Evolutionary conservation across 208 protist genomes (phyloP).

Genomic region (Trypanosoma rangeli): DNA sequence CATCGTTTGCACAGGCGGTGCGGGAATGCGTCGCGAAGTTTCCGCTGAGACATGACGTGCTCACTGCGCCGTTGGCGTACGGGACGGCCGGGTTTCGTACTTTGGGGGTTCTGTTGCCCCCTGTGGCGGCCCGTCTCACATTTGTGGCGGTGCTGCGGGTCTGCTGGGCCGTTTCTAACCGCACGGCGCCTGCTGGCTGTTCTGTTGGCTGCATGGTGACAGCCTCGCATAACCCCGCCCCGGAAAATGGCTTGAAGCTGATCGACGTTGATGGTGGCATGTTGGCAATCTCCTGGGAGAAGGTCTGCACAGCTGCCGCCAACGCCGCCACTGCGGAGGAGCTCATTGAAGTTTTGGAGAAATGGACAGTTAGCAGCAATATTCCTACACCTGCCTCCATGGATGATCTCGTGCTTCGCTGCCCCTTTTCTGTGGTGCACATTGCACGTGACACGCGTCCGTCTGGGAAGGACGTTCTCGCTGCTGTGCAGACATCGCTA

Average conservation of each 20-base stretch:
- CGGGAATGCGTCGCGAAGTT: conserved; percentile 32
- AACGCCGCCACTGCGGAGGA: conserved; percentile 56
- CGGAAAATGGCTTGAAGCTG: conserved; percentile 90
- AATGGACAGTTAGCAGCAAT: conserved; percentile 29
- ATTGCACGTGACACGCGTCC: conserved; percentile 64
- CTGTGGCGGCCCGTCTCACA: conserved; percentile 59
- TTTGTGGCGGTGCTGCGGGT: conserved; percentile 61
- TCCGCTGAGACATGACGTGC: conserved; percentile 43
- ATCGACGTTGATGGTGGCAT: conserved; percentile 82
- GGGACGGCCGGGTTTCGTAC: conserved; percentile 85
- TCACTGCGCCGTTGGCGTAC: conserved; percentile 37
- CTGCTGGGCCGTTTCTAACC: conserved; percentile 27
- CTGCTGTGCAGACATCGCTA: conserved; percentile 29
- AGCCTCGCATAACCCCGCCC: conserved; percentile 83
- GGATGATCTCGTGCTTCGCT: conserved; percentile 12
- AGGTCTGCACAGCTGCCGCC: conserved; percentile 50
- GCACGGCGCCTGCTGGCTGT: conserved; percentile 6
- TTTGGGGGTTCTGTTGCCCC: conserved; percentile 36
- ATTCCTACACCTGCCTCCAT: neutral
- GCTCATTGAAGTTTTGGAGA: conserved; percentile 39
- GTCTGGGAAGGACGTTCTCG: conserved; percentile 43
- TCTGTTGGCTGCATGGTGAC: conserved; percentile 81
- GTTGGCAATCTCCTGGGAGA: conserved; percentile 68
- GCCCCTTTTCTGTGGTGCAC: conserved; percentile 30
- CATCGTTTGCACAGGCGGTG: conserved; percentile 16